Evolutionary conservation across 2,329 filamentous ascomycete genomes (phyloP).

Genomic region (Aureobasidium sp.): DNA sequence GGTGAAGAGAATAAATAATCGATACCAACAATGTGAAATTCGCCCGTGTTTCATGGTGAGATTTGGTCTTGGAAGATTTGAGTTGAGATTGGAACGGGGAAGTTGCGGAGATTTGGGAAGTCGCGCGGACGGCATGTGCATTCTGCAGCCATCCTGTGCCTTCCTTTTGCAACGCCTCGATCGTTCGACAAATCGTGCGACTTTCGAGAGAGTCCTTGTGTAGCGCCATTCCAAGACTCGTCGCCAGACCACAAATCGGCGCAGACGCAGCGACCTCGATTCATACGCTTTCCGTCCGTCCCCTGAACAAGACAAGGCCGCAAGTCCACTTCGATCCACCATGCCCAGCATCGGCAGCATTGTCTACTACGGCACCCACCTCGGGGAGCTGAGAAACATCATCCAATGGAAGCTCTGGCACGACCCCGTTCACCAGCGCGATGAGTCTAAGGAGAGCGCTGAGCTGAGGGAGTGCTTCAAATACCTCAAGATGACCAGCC

Average conservation of each 20-base stretch:
- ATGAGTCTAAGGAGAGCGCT: conserved; percentile 65
- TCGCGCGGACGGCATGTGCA: not conserved
- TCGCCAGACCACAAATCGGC: not conserved
- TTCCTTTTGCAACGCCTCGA: not conserved
- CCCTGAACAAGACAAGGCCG: not conserved
- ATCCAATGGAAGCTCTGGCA: conserved; percentile 74
- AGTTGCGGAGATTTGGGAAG: conserved; percentile 10
- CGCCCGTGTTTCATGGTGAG: conserved; percentile 1
- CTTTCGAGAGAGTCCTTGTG: not conserved
- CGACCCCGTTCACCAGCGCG: conserved; percentile 80
- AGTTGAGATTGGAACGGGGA: conserved; percentile 11
- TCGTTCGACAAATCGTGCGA: not conserved
- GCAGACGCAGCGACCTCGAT: not conserved
- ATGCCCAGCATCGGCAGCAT: conserved; percentile 18
- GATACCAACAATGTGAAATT: not conserved
- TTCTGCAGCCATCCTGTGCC: not conserved
- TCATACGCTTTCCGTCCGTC: not conserved
- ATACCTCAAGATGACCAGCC: conserved; percentile 79
- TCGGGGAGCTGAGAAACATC: conserved; percentile 31
- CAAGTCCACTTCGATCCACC: not conserved
- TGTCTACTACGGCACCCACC: conserved; percentile 31
- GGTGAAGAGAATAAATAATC: not conserved
- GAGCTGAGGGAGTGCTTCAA: conserved; percentile 78
- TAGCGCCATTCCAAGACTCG: not conserved
- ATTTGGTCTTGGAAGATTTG: not conserved